These are phyloP conservation scores for Epichloe baconii DNA, from an alignment of 2,329 filamentous ascomycete species.

Conservation along the genomic window DNA sequence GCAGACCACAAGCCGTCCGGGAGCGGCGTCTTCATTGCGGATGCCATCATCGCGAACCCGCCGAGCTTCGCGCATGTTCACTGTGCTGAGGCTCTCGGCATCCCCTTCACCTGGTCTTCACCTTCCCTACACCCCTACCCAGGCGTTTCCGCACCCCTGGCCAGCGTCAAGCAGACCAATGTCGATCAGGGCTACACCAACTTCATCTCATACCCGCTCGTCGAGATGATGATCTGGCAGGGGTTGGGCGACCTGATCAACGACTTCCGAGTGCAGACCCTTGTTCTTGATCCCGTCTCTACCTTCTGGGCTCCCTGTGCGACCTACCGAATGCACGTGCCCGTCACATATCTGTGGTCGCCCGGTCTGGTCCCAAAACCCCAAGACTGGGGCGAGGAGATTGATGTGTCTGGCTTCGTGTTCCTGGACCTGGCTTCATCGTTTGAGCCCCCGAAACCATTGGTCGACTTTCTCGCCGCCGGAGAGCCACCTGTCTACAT, in stretches of 20 bases:
- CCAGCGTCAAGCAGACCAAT: conserved; percentile 60
- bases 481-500: conserved; percentile 56
- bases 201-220: conserved; percentile 67
- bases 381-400: conserved; percentile 52
- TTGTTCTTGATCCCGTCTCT: conserved; percentile 60
- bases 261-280: conserved; percentile 53
- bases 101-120: conserved; percentile 80
- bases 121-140: conserved; percentile 70
- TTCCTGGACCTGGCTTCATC: conserved; percentile 57
- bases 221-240: conserved; percentile 87
- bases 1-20: conserved; percentile 45
- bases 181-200: conserved; percentile 63
- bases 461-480: conserved; percentile 41
- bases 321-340: conserved; percentile 59
- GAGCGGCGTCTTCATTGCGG: conserved; percentile 50
- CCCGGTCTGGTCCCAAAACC: conserved; percentile 54
- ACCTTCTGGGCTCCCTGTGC: conserved; percentile 66
- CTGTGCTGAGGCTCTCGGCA: conserved; percentile 64
- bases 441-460: conserved; percentile 44
- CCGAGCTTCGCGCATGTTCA: conserved; percentile 68
- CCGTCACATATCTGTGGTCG: conserved; percentile 63
- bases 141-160: conserved; percentile 66
- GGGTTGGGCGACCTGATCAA: conserved; percentile 72
- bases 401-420: conserved; percentile 67
- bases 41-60: conserved; percentile 79